phyloP scores from a whole-genome alignment of 2,329 filamentous ascomycete species.

The Trichoderma lentiforme region DNA sequence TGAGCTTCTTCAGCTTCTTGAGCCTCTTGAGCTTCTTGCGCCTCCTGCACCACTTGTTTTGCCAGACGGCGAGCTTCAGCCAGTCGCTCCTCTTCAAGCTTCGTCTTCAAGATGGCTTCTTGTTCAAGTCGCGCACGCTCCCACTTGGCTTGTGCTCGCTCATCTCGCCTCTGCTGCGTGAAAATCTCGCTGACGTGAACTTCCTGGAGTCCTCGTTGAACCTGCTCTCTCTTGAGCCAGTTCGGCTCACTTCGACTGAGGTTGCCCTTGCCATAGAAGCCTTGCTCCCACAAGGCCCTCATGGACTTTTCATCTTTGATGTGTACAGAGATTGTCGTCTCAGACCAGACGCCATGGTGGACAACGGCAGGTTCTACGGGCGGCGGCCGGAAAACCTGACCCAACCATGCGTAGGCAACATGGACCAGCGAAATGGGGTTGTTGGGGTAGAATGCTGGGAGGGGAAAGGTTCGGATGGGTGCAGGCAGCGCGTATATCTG shows the following conservation, averaged over 20 bases:
- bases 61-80: slow-evolving; percentile 25
- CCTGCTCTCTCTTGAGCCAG: slow-evolving; percentile 82
- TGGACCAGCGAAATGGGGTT: slow-evolving; percentile 88
- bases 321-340: slow-evolving; percentile 77
- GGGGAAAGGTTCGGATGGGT: slow-evolving; percentile 76
- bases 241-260: slow-evolving; percentile 92
- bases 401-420: slow-evolving; percentile 72
- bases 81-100: slow-evolving; percentile 42
- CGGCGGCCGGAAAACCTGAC: slow-evolving; percentile 66
- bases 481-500: slow-evolving; percentile 79
- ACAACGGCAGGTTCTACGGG: slow-evolving; percentile 60
- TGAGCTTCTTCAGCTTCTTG: background rate
- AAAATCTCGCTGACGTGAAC: slow-evolving; percentile 75
- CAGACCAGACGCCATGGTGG: slow-evolving; percentile 76
- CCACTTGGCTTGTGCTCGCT: slow-evolving; percentile 81
- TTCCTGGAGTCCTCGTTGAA: slow-evolving; percentile 61
- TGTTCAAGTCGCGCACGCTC: slow-evolving; percentile 86
- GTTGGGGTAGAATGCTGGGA: slow-evolving; percentile 85
- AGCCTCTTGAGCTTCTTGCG: background rate
- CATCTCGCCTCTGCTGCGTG: slow-evolving; percentile 72
- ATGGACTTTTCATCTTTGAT: slow-evolving; percentile 74
- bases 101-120: slow-evolving; percentile 73
- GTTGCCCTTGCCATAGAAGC: slow-evolving; percentile 93
- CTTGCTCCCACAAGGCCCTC: slow-evolving; percentile 87
- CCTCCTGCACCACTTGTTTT: background rate